Percentiles rank a stretch among this genome's conserved stretches.
These are phyloP conservation scores for Talaromyces sp. DNA, from an alignment of 2,329 filamentous ascomycete species.

Conservation along the genomic window DNA sequence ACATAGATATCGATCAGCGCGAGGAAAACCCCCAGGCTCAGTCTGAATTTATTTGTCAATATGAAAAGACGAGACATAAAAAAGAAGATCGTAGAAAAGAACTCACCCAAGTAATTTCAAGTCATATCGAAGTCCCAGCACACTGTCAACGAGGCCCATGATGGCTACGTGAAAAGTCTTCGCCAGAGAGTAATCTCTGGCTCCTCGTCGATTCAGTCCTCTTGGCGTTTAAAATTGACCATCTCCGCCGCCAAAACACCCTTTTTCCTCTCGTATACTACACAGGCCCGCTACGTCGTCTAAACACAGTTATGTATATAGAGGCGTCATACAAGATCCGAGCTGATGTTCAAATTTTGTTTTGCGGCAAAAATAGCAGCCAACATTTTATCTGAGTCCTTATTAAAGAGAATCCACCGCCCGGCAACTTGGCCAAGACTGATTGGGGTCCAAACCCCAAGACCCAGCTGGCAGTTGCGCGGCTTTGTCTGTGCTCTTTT, in stretches of 20 bases:
- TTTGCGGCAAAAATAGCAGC: background rate
- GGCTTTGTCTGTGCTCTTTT: background rate
- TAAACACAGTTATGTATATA: background rate
- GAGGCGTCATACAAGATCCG: background rate
- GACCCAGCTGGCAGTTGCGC: background rate
- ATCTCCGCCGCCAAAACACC: background rate
- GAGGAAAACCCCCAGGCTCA: background rate
- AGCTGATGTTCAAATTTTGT: background rate
- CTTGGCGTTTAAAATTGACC: background rate
- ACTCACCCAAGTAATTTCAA: background rate
- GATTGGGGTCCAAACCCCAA: background rate
- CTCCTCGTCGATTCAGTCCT: background rate
- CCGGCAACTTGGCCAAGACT: background rate
- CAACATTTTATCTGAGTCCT: background rate
- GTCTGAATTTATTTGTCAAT: background rate
- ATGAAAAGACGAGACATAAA: background rate
- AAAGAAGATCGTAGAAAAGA: background rate
- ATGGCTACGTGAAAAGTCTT: background rate
- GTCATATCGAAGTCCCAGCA: background rate
- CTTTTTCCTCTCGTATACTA: background rate
- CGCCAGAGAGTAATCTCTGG: background rate
- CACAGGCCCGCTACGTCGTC: background rate
- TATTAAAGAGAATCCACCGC: background rate
- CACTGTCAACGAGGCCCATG: background rate
- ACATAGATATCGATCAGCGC: background rate